phyloP scores from a whole-genome alignment of 140 eudicot genomes.

The Senecio squalidus region DNA sequence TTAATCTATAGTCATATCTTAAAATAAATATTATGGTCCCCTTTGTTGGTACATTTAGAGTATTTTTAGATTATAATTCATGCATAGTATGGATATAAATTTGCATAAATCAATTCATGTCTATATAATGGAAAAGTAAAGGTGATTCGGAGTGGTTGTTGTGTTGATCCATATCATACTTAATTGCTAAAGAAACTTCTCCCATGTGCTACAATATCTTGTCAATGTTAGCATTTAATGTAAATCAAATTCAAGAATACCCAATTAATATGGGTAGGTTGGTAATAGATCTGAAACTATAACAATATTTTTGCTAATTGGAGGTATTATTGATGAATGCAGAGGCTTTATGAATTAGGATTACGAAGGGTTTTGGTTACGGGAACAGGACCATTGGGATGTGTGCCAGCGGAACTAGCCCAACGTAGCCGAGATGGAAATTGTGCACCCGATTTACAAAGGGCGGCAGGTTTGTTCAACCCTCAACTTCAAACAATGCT shows the following conservation, averaged over 20 bases:
- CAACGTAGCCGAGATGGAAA: slow-evolving; percentile 40
- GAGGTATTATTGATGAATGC: slow-evolving; percentile 1
- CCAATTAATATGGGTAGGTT: neutral
- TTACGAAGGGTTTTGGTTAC: slow-evolving; percentile 53
- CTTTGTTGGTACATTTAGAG: neutral
- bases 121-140: neutral
- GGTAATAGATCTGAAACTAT: neutral
- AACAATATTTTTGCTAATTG: neutral
- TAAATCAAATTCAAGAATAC: slow-evolving; percentile 1
- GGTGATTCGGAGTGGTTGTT: slow-evolving; percentile 20
- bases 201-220: slow-evolving; percentile 8
- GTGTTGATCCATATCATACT: neutral
- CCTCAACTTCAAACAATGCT: slow-evolving; percentile 46
- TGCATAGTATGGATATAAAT: slow-evolving; percentile 7
- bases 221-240: slow-evolving; percentile 17
- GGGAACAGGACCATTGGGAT: slow-evolving; percentile 63
- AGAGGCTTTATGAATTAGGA: slow-evolving; percentile 57
- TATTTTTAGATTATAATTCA: neutral
- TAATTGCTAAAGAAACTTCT: slow-evolving; percentile 6
- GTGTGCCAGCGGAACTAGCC: slow-evolving; percentile 62
- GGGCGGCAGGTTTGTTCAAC: slow-evolving; percentile 45
- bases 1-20: slow-evolving; percentile 2
- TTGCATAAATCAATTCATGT: neutral
- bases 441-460: slow-evolving; percentile 41
- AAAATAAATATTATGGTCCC: slow-evolving; percentile 19